Base-by-base conservation (phyloP, 495 filamentous ascomycete genomes). In the Daldinia vernicosa region DNA sequence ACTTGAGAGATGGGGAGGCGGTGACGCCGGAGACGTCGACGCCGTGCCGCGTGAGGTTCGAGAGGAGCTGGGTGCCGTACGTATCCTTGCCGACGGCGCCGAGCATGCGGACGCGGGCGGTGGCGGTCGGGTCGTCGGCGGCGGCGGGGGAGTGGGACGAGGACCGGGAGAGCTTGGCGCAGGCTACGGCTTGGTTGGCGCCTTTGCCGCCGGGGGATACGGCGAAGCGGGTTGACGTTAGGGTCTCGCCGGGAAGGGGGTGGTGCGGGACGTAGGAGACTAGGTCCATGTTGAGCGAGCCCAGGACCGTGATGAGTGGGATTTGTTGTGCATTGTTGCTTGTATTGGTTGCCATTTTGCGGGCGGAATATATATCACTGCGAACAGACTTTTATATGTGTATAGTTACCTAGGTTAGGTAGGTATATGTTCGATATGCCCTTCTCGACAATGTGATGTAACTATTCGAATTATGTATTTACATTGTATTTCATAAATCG, bases 241-340 rank as follows among this genome's bases (percentile, higher is more conserved):
- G 86, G 4, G 95, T 99, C 75, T 99, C 95, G 64, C 95, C 95
- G 3, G 91, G 86, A 0, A 82, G 78, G 2, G 95, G 95, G 65
- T 97, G 85, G 40, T 95, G 93, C 0, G 92, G 85, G 32, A 95
- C 97, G 65, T 90, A 87, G 40, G 93, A 93, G 47, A 96, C 90
- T 66, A 98, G 89, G 82, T 99, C 95, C 70, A 89, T 92, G 80
- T 98, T 98, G 56, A 99, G 89, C 51, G 94, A 97, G 71, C 95
- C 95, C 64, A 99, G 89, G 52, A 97, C 86, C 33, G 90, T 89
- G 76, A 98, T 87, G 61, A 80, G 81, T 28, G 86, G 82, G 14
- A 32, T 59, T 12, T 60, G 40, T 22, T 81, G 43, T 4, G 19
- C 43, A 8, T 47, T 47, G 7, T 12, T 47, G 43, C 3, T 47